Conservation (phyloP, 1,139 yeast genomes). For the Nadsonia starkeyi-henricii region DNA sequence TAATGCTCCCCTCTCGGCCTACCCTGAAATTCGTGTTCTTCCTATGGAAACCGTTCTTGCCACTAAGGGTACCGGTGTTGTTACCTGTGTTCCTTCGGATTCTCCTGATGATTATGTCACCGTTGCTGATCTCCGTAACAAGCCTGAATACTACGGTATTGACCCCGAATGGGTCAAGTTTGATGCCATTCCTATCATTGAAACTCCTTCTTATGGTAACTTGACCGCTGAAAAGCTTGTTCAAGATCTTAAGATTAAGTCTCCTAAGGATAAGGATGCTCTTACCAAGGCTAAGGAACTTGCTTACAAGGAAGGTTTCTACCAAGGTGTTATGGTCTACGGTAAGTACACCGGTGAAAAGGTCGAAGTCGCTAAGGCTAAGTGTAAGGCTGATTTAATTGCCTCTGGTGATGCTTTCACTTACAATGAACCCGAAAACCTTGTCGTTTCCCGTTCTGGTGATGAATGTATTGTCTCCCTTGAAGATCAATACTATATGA, state of each 20-base stretch:
- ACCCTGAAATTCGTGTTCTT: slow-evolving; percentile 62
- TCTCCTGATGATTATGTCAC: slow-evolving; percentile 96
- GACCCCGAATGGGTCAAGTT: slow-evolving; percentile 71
- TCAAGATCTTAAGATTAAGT: slow-evolving; percentile 77
- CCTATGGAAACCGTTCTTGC: slow-evolving; percentile 98
- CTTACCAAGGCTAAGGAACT: slow-evolving; percentile 87
- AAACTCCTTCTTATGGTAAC: slow-evolving; percentile 79
- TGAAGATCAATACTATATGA: slow-evolving; percentile 98
- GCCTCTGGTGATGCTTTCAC: slow-evolving; percentile 70
- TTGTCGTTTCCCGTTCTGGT: slow-evolving; percentile 87
- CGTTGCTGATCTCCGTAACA: slow-evolving; percentile 65
- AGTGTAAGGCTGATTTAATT: slow-evolving; percentile 70
- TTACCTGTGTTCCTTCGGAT: slow-evolving; percentile 95
- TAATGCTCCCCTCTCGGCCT: slow-evolving; percentile 67
- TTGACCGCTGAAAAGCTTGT: slow-evolving; percentile 76
- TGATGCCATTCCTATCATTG: slow-evolving; percentile 60
- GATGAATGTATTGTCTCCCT: slow-evolving; percentile 93
- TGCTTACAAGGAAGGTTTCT: slow-evolving; percentile 94
- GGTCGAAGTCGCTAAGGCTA: slow-evolving; percentile 83
- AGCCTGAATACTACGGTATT: slow-evolving; percentile 82
- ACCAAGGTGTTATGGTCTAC: slow-evolving; percentile 66
- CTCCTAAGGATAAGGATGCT: slow-evolving; percentile 82
- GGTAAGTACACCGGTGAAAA: slow-evolving; percentile 82
- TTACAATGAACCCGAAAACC: slow-evolving; percentile 87
- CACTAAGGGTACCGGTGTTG: slow-evolving; percentile 96